phyloP scores from a whole-genome alignment of 108 stramenopile species.

The Cyclostephanos invisitatus region DNA sequence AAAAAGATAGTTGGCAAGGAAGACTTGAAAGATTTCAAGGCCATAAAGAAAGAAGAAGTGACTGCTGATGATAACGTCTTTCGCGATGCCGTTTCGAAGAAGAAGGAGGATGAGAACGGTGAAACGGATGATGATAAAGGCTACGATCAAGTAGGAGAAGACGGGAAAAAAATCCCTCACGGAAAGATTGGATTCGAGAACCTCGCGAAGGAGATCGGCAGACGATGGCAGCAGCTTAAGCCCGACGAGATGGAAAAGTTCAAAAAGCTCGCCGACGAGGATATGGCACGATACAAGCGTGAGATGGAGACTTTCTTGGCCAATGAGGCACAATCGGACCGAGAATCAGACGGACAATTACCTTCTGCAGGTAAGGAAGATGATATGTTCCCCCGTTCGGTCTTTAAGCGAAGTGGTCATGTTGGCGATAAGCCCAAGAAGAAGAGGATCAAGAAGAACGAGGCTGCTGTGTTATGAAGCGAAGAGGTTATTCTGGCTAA shows the following conservation, averaged over 20 bases:
- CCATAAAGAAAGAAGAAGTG: conserved; percentile 21
- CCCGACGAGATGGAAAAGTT: conserved; percentile 55
- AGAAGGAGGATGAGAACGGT: conserved; percentile 6
- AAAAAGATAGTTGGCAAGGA: conserved; percentile 3
- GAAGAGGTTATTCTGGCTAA: too few relatives aligned
- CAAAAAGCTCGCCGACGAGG: conserved; percentile 62
- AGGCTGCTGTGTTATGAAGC: too few relatives aligned
- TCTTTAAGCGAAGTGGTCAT: not conserved
- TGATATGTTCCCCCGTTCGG: not conserved
- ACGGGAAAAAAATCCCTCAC: conserved; percentile 50
- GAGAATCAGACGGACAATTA: too few relatives aligned
- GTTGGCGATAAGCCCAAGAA: not conserved
- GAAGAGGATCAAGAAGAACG: not conserved
- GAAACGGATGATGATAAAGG: conserved; percentile 26
- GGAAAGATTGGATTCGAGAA: conserved; percentile 83
- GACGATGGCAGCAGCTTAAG: conserved; percentile 67
- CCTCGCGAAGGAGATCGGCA: conserved; percentile 70
- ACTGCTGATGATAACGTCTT: conserved; percentile 28
- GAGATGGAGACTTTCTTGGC: conserved; percentile 65
- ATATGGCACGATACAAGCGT: conserved; percentile 69
- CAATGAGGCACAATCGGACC: not conserved
- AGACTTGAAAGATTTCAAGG: conserved; percentile 19
- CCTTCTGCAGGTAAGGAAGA: too few relatives aligned
- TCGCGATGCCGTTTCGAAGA: not conserved
- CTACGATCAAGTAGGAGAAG: conserved; percentile 11